Evolutionary conservation across 1,139 yeast species (phyloP), one percentile per base, ranked within the genome.

Genomic region (Debaryomycetaceae sp.): DNA sequence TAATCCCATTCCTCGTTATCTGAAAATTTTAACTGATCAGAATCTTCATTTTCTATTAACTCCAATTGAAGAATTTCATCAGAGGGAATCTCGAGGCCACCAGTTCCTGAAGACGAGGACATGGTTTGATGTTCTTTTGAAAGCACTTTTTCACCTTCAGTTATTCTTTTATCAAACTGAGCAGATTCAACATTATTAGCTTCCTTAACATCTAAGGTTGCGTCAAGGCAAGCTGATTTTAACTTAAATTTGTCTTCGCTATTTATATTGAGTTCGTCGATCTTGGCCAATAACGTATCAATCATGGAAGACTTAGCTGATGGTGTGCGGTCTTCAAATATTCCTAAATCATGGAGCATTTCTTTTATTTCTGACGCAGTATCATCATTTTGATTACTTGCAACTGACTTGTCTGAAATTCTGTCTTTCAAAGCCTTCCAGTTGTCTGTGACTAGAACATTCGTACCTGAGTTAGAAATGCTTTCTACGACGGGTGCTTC

Each of bases 191-290:
- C 37, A 5, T 33, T 40, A n/a, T 34, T 40, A 9, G 35, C 4
- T 22, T 18, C 14, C 5, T 5, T 17, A 15, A 19, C 24, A 11
- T 30, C 30, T 17, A 11, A 31, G 3, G 34, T 26, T n/a, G 39
- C 41, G 3, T 36, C 19, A 3, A 28, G 3, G 8, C 15, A 11
- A 7, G 37, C 22, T 28, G 15, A 28, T 45, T 63, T 65, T 35
- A 83, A 61, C 32, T 71, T 70, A 8, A 73, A 58, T 39, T 83
- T 67, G 43, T 82, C 85, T 6, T 76, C 72, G 0, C 75, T 68
- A 42, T 65, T 70, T 7, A 81, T 66, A 5, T 73, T 63, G 28
- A 75, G 50, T 6, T 49, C 37, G 38, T 67, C 71, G 16, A 67
- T 58, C 41, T 52, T 62, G 1, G 57, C 46, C 26, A 66, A 44